These are phyloP conservation scores for Tuber melanosporum DNA, from an alignment of 495 filamentous ascomycete species.

Conservation along the genomic window DNA sequence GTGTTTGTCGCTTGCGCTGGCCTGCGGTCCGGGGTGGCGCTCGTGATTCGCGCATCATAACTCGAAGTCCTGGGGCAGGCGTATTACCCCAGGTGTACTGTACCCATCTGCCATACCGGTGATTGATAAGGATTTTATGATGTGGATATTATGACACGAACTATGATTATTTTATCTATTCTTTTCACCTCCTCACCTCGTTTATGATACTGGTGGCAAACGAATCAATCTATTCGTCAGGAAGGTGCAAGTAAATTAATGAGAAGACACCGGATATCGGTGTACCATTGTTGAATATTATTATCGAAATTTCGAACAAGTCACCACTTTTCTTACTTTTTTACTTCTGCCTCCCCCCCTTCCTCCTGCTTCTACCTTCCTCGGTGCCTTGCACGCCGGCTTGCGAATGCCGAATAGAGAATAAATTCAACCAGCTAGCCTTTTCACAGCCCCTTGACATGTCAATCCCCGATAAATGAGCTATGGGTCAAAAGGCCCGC, in stretches of 20 bases:
- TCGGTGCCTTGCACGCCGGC: background rate
- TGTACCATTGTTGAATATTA: background rate
- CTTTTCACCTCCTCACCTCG: background rate
- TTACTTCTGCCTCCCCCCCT: conserved; percentile 13
- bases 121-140: background rate
- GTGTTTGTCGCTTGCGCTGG: background rate
- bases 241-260: background rate
- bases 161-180: background rate
- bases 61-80: too few relatives aligned
- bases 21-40: background rate
- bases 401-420: background rate
- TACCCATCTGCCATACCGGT: too few relatives aligned
- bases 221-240: background rate
- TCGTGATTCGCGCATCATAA: background rate
- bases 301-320: background rate
- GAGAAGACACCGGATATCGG: background rate
- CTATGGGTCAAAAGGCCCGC: background rate
- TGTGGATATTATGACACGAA: background rate
- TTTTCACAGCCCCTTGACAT: background rate
- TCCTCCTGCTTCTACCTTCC: conserved; percentile 9
- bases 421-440: background rate
- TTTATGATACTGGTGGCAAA: background rate
- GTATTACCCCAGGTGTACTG: too few relatives aligned
- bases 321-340: conserved; percentile 12
- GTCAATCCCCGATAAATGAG: conserved; percentile 5